Evolutionary conservation across 805 yeast species (phyloP), one percentile per base, ranked within the genome.

Genomic region (Saturnispora mendoncae): DNA sequence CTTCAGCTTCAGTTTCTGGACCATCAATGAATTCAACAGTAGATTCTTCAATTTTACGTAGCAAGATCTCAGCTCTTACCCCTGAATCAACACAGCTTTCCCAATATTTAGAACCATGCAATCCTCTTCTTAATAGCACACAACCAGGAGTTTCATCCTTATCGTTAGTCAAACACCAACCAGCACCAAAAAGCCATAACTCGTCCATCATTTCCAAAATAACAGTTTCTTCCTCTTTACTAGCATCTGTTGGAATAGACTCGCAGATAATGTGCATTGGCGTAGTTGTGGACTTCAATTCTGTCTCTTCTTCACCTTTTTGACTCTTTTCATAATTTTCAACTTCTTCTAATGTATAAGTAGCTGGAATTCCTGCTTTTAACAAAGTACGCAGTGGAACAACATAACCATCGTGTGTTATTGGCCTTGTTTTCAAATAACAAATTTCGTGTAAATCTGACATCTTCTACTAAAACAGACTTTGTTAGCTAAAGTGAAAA

Each of bases 71-170:
- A 0, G 96, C 92, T 45, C 95, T 69, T 1, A 85, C 90, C 33
- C 97, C 97, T 1, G 96, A 95, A 45, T 76, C 80, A 1, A 88
- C 84, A 29, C 83, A 62, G 19, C 62, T 62, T 5, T 66, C 56
- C 56, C 75, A 72, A n/a, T 67, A 62, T 3, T 54, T 50, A 1
- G 66, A 49, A 1, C 60, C 52, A 52, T 58, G 51, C 66, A 59
- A 46, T 2, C 70, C 71, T 38, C 82, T 64, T 36, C 76, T 72
- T 28, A 70, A 60, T 19, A 88, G 66, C 6, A 87, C 70, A 59
- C 94, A 88, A 2, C 95, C 97, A 0, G 96, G 86, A 0, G 96
- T 84, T 46, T 79, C 78, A 49, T 76, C 69, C 40, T 79, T 73
- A 44, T 67, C 71, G 57, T 87, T 94, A 2, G 78, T 65, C 51